These are phyloP conservation scores for Lichtheimia corymbifera DNA, from an alignment of 371 early-diverging fungal species.

Conservation along the genomic window DNA sequence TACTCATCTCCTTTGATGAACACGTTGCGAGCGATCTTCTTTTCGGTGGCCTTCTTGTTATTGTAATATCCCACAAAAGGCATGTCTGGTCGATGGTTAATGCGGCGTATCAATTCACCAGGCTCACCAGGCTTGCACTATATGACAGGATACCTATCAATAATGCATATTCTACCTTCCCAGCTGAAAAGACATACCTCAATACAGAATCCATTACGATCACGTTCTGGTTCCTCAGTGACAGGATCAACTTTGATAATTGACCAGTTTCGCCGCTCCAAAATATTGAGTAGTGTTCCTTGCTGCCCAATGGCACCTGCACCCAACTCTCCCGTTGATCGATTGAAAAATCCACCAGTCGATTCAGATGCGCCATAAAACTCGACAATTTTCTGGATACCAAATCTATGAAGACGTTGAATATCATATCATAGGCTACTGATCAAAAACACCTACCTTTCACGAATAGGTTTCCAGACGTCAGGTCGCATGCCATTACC, in stretches of 20 bases:
- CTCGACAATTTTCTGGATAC: constrained; percentile 48
- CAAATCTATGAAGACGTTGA: constrained; percentile 36
- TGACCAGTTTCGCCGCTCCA: constrained; percentile 8
- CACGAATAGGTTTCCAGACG: constrained; percentile 59
- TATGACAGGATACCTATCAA: constrained; percentile 20
- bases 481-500: constrained; percentile 76
- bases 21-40: constrained; percentile 11
- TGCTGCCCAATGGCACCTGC: constrained; percentile 55
- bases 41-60: constrained; percentile 10
- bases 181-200: constrained; percentile 12
- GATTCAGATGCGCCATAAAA: constrained; percentile 56
- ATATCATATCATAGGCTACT: constrained; percentile 6
- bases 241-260: constrained; percentile 44
- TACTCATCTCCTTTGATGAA: constrained; percentile 15
- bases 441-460: constrained; percentile 8
- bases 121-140: constrained; percentile 14
- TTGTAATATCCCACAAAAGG: constrained; percentile 15
- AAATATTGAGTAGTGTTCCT: constrained; percentile 23
- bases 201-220: constrained; percentile 46
- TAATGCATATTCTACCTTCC: not conserved
- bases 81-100: not conserved
- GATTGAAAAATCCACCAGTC: constrained; percentile 40
- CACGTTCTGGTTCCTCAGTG: constrained; percentile 29
- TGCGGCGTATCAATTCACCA: constrained; percentile 8
- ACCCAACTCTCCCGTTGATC: constrained; percentile 44